A percentile compares a stretch with the other conserved stretches of the same genome.
Evolutionary conservation across 768 basidiomycete genomes (phyloP).

Genomic region (Dendrothele bispora): DNA sequence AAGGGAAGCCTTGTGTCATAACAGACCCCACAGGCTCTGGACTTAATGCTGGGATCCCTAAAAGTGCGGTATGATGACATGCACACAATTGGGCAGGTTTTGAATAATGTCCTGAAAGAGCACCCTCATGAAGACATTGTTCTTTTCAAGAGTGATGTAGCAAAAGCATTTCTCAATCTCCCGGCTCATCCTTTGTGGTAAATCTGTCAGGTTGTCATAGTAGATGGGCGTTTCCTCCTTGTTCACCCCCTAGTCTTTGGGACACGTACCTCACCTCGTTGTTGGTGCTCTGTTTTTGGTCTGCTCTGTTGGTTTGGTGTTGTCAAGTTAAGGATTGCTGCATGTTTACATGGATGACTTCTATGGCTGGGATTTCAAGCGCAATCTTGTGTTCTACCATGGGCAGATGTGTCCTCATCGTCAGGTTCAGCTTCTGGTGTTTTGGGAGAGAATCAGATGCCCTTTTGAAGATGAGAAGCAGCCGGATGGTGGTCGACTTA

Average conservation of each 20-base stretch:
- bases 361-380: conserved; percentile 24
- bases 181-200: conserved; percentile 34
- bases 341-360: conserved; percentile 30
- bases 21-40: conserved; percentile 23
- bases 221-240: conserved; percentile 22
- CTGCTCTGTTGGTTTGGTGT: conserved; percentile 30
- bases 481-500: conserved; percentile 18
- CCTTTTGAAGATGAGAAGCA: conserved; percentile 29
- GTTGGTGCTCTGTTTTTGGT: conserved; percentile 24
- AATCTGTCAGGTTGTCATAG: conserved; percentile 26
- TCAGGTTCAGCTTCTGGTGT: conserved; percentile 23
- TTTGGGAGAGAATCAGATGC: conserved; percentile 24
- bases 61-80: conserved; percentile 22
- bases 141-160: conserved; percentile 28
- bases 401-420: conserved; percentile 13
- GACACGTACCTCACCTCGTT: conserved; percentile 19
- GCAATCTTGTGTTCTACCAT: conserved; percentile 22
- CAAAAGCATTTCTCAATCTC: conserved; percentile 29
- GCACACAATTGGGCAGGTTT: conserved; percentile 15
- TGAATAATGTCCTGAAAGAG: conserved; percentile 5
- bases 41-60: conserved; percentile 17
- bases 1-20: conserved; percentile 24
- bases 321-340: conserved; percentile 17
- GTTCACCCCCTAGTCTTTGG: conserved; percentile 29
- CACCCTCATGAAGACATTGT: conserved; percentile 9